These are phyloP conservation scores for Fusarium nygamai DNA, from an alignment of 2,329 filamentous ascomycete species.

Conservation along the genomic window DNA sequence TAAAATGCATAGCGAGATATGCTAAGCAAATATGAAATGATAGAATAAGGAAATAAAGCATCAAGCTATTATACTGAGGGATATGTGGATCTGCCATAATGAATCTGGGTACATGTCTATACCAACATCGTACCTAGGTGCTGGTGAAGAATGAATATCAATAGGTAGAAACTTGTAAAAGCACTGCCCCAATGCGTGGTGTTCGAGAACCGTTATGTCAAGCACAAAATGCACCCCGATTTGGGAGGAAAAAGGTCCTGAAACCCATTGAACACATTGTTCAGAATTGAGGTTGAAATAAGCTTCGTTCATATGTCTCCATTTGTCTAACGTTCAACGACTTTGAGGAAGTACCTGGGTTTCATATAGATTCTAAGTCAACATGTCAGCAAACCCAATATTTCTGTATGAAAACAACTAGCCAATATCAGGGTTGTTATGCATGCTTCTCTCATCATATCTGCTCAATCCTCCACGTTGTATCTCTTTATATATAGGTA, in stretches of 20 bases:
- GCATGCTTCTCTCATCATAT: background rate
- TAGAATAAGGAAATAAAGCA: background rate
- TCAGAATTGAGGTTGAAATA: conserved; percentile 15
- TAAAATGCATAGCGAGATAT: background rate
- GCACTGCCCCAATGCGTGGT: background rate
- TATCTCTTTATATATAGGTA: background rate
- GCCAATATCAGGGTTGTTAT: background rate
- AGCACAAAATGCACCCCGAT: background rate
- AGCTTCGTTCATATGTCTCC: background rate
- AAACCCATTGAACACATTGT: background rate
- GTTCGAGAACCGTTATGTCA: background rate
- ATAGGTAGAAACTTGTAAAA: background rate
- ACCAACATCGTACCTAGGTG: background rate
- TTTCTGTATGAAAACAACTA: background rate
- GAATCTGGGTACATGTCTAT: background rate
- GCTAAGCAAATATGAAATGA: background rate
- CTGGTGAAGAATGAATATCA: background rate
- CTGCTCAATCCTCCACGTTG: background rate
- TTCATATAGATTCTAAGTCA: background rate
- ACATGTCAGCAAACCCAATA: too few relatives aligned
- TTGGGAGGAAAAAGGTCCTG: background rate
- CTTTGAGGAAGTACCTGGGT: background rate
- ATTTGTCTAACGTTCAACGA: conserved; percentile 4
- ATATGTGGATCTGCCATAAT: background rate
- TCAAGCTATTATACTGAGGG: background rate